Conservation (phyloP, 352 stramenopile genomes). For the Pythium coloratum region DNA sequence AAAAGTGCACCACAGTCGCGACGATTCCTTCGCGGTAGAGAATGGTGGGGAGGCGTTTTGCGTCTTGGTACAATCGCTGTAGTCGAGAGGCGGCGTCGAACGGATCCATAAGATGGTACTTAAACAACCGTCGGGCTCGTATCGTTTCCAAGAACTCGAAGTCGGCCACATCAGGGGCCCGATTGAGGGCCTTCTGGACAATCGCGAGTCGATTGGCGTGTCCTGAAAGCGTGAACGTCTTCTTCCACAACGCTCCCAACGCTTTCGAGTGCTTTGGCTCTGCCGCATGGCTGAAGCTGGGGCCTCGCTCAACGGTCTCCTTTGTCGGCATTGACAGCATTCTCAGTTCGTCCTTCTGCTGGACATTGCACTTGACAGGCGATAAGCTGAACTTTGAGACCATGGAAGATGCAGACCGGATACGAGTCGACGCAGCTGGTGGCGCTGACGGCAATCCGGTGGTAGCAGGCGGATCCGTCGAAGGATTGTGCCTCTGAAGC, state of each 20-base stretch:
- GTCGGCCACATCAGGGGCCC: conserved; percentile 6
- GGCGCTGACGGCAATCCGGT: neutral
- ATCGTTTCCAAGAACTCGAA: conserved; percentile 22
- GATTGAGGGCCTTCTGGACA: conserved; percentile 9
- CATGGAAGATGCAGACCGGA: neutral
- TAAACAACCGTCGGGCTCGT: conserved; percentile 21
- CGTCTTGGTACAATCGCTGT: conserved; percentile 29
- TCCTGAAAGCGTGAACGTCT: neutral
- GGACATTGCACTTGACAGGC: neutral
- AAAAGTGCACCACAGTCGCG: conserved; percentile 12
- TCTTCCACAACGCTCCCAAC: neutral
- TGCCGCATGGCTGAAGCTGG: neutral
- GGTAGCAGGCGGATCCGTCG: neutral
- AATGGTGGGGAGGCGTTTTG: conserved; percentile 4
- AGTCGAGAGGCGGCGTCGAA: conserved; percentile 34
- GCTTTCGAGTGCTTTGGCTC: neutral
- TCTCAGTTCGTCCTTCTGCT: neutral
- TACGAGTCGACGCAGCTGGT: neutral
- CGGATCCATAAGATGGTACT: conserved; percentile 34
- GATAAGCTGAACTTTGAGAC: neutral
- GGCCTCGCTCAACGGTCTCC: neutral
- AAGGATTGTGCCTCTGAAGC: neutral
- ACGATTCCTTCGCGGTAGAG: conserved; percentile 27
- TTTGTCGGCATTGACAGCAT: neutral
- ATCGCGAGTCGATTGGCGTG: conserved; percentile 13